A percentile compares a stretch with the other conserved stretches of the same genome.
Evolutionary conservation across 176 grass and related monocot species (phyloP).

Genomic region (Oryza australiensis): DNA sequence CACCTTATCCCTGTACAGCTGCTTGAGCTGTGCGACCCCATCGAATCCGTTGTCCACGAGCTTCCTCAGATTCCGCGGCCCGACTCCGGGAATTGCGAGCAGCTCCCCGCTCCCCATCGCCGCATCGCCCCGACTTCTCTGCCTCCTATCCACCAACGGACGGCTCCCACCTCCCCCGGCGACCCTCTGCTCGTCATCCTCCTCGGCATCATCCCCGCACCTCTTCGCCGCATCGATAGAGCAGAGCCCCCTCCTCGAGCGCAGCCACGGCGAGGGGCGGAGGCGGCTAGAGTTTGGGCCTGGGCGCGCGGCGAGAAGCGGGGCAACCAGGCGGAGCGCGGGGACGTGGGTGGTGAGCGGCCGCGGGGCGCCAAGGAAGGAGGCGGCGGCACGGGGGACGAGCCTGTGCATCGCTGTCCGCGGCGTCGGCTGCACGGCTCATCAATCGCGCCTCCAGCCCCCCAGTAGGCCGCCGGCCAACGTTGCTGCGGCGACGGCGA

Average conservation of each 20-base stretch:
- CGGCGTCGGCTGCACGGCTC: conserved; percentile 20
- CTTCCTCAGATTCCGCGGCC: conserved; percentile 80
- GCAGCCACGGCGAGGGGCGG: conserved; percentile 19
- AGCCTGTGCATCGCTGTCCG: conserved; percentile 51
- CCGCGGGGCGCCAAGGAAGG: conserved; percentile 37
- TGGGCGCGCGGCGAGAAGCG: not conserved
- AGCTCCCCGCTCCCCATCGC: conserved; percentile 58
- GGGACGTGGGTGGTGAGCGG: conserved; percentile 38
- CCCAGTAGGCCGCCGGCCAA: not conserved
- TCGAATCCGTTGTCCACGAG: conserved; percentile 87
- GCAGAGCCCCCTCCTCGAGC: conserved; percentile 42
- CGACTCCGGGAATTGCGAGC: conserved; percentile 71
- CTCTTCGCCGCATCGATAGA: conserved; percentile 36
- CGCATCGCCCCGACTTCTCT: conserved; percentile 47
- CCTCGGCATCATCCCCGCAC: not conserved
- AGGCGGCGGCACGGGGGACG: conserved; percentile 36
- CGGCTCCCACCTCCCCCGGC: conserved; percentile 15
- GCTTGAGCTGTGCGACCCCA: conserved; percentile 74
- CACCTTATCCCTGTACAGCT: conserved; percentile 86
- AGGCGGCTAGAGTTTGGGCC: not conserved
- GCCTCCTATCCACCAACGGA: conserved; percentile 44
- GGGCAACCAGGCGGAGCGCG: conserved; percentile 23
- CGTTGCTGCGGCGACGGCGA: not conserved
- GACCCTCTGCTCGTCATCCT: conserved; percentile 8
- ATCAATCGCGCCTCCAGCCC: conserved; percentile 25